Evolutionary conservation across 2,329 filamentous ascomycete genomes (phyloP).

Genomic region (Gyromitra esculenta): DNA sequence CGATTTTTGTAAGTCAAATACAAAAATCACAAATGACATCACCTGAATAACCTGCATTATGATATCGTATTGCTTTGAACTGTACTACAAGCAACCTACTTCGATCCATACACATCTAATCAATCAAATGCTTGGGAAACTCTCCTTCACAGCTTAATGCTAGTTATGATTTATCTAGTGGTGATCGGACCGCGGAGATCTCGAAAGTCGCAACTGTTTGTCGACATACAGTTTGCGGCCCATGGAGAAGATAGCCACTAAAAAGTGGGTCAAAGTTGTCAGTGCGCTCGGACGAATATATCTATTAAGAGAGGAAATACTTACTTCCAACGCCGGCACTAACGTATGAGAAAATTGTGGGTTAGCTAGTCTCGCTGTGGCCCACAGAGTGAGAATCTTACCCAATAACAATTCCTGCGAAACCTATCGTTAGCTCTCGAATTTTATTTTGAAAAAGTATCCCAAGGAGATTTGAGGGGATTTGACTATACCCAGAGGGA

Average conservation of each 20-base stretch:
- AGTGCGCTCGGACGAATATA: constrained; percentile 6
- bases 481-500: constrained; percentile 79
- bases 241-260: constrained; percentile 83
- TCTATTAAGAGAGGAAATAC: constrained; percentile 54
- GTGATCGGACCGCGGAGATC: constrained; percentile 68
- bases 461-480: background rate
- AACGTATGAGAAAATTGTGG: constrained; percentile 16
- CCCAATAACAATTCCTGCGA: constrained; percentile 81
- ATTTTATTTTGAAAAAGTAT: constrained; percentile 10
- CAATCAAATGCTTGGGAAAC: background rate
- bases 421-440: constrained; percentile 6
- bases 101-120: constrained; percentile 7
- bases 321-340: constrained; percentile 57
- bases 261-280: constrained; percentile 23
- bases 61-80: constrained; percentile 28
- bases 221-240: constrained; percentile 84
- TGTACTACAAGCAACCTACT: constrained; percentile 31
- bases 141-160: background rate
- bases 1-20: constrained; percentile 12
- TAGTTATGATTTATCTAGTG: constrained; percentile 21
- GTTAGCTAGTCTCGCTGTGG: constrained; percentile 9
- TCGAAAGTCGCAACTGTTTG: constrained; percentile 88
- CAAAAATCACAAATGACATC: background rate
- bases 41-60: background rate
- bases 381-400: constrained; percentile 66